Conservation (phyloP, 75 land plant genomes). For the Larix kaempferi region DNA sequence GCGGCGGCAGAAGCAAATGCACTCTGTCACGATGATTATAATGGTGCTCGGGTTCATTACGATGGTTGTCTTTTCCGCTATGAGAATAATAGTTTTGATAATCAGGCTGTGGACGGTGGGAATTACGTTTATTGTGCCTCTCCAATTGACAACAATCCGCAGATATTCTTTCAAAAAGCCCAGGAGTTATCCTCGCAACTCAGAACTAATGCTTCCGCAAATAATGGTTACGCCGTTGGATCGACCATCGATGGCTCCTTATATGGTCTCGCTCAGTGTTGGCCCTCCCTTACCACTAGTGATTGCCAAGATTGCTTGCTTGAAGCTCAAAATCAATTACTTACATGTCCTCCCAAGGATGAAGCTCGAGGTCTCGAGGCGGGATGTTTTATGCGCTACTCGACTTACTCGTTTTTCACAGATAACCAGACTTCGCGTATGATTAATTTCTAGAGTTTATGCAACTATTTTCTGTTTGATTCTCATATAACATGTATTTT, state of each 20-base stretch:
- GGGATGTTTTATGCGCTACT: constrained; percentile 39
- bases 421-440: neutral
- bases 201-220: neutral
- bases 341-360: constrained; percentile 7
- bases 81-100: constrained; percentile 5
- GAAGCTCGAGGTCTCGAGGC: constrained; percentile 24
- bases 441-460: neutral
- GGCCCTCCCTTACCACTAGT: constrained; percentile 15
- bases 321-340: constrained; percentile 1
- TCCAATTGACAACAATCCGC: neutral
- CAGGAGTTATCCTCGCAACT: neutral
- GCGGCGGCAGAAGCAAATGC: constrained; percentile 1
- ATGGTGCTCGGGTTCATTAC: constrained; percentile 7
- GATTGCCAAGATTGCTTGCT: constrained; percentile 15
- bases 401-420: constrained; percentile 6
- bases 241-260: neutral
- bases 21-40: constrained; percentile 9
- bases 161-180: neutral
- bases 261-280: constrained; percentile 31
- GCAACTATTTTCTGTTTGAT: neutral
- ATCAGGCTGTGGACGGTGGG: too few relatives aligned
- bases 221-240: neutral
- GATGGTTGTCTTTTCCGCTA: constrained; percentile 26
- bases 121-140: too few relatives aligned
- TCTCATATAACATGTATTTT: neutral